Evolutionary conservation across 495 filamentous ascomycete genomes (phyloP).

Genomic region (Penicillium robsamsonii): DNA sequence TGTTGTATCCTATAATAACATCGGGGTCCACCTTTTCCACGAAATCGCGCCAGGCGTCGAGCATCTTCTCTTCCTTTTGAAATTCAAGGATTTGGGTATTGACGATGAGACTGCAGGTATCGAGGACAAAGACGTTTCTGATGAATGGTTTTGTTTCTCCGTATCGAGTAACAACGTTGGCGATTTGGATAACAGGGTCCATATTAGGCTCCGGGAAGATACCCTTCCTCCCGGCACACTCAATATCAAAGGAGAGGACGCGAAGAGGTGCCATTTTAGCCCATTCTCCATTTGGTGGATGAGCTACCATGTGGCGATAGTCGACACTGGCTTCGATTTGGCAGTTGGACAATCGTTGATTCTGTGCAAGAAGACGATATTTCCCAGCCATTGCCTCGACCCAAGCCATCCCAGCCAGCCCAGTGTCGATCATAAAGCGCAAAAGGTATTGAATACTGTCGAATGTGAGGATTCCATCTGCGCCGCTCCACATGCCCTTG

Average conservation of each 20-base stretch:
- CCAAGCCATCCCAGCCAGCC: conserved; percentile 95
- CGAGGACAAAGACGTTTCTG: conserved; percentile 92
- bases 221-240: conserved; percentile 95
- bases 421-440: conserved; percentile 96
- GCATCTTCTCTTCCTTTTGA: conserved; percentile 76
- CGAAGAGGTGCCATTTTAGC: conserved; percentile 96
- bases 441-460: conserved; percentile 94
- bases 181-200: conserved; percentile 97
- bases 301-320: conserved; percentile 80
- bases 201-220: conserved; percentile 90
- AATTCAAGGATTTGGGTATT: conserved; percentile 91
- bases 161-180: conserved; percentile 93
- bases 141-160: conserved; percentile 95
- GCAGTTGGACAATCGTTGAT: conserved; percentile 78
- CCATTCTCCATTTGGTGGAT: conserved; percentile 91
- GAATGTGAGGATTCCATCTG: conserved; percentile 77
- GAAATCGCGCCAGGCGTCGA: conserved; percentile 85
- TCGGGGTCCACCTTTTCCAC: conserved; percentile 90
- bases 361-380: conserved; percentile 62
- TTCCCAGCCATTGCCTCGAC: conserved; percentile 75
- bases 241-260: conserved; percentile 95
- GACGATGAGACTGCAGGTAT: conserved; percentile 87
- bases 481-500: conserved; percentile 80
- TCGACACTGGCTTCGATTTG: conserved; percentile 88
- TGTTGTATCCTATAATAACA: conserved; percentile 99